A percentile compares a stretch with the other conserved stretches of the same genome.
Evolutionary conservation across 768 basidiomycete species (phyloP).

Genomic region (Atractiella rhizophila): DNA sequence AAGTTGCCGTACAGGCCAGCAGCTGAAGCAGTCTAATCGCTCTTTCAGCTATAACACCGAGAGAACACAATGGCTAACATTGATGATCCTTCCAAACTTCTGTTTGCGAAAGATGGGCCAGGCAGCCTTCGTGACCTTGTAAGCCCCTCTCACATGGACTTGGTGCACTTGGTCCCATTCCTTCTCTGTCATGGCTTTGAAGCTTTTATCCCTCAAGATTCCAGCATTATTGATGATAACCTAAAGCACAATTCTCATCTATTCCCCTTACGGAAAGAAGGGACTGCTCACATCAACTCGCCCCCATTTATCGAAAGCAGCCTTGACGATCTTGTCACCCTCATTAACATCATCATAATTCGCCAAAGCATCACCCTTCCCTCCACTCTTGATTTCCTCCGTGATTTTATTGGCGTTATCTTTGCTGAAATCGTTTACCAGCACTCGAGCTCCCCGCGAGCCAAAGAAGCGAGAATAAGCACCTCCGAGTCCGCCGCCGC

Average conservation of each 20-base stretch:
- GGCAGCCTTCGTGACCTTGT: conserved; percentile 69
- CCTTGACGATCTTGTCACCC: conserved; percentile 61
- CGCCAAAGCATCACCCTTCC: conserved; percentile 42
- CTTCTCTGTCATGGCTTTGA: conserved; percentile 90
- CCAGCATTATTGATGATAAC: conserved; percentile 9
- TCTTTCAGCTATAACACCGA: background rate
- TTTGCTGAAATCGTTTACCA: conserved; percentile 79
- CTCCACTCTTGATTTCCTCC: conserved; percentile 62
- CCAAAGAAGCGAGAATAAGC: background rate
- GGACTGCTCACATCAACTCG: conserved; percentile 30
- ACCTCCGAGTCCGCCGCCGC: conserved; percentile 74
- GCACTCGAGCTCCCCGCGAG: conserved; percentile 25
- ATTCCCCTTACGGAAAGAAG: background rate
- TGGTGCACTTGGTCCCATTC: conserved; percentile 23
- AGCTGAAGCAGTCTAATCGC: conserved; percentile 45
- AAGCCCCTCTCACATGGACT: conserved; percentile 86
- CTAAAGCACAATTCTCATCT: too few relatives aligned
- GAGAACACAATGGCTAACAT: conserved; percentile 20
- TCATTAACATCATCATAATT: conserved; percentile 71
- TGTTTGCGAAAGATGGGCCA: conserved; percentile 91
- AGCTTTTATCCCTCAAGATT: conserved; percentile 26
- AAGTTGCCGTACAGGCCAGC: conserved; percentile 45
- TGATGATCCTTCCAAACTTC: conserved; percentile 80
- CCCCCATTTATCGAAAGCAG: conserved; percentile 64
- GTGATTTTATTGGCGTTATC: conserved; percentile 78